Evolutionary conservation across 257 asterid genomes (phyloP), one percentile per base, ranked within the genome.

Genomic region (Solanum chaucha): DNA sequence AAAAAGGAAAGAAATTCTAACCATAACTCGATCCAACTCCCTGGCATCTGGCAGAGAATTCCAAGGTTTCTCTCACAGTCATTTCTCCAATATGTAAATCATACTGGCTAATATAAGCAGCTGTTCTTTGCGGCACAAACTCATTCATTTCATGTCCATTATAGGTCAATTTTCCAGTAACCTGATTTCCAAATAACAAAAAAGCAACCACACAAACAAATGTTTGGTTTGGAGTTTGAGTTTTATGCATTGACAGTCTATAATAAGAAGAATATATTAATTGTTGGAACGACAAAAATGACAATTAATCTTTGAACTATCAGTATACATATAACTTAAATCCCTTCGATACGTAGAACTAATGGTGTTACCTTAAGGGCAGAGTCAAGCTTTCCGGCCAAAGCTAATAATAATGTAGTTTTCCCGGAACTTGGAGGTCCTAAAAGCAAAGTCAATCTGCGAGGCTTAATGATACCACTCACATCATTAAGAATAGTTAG

Each of bases 1-100:
- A 22, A 26, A 28, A 55, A 12, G 17, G 8, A 17, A 12, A 8
- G 22, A 77, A n/a, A 36, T 82, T 86, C 95, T 46, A 87, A 94
- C 98, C 96, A 75, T 93, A 93, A 51, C 95, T 91, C 8, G 94
- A 90, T 46, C 98, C 98, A 34, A 93, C 97, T 6, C 98, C 98
- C 65, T 93, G 96, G 85, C 95, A 93, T 87, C 94, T 90, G 5
- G 95, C 95, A 7, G 97, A 93, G 86, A 94, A 93, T 15, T 94
- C 93, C 68, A 94, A 87, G 59, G 98, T 94, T 86, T 94, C 98
- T 88, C 92, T 90, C 3, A 94, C 98, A 15, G 98, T 94, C 96
- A 94, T 86, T 85, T 94, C 98, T 86, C 94, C 95, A 9, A 91
- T 88, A 74, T 95, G 98, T 75, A 92, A 74, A 91, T 94, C 98